Conservation (phyloP, 2,329 filamentous ascomycete genomes). For the Clarireedia monteithiana region DNA sequence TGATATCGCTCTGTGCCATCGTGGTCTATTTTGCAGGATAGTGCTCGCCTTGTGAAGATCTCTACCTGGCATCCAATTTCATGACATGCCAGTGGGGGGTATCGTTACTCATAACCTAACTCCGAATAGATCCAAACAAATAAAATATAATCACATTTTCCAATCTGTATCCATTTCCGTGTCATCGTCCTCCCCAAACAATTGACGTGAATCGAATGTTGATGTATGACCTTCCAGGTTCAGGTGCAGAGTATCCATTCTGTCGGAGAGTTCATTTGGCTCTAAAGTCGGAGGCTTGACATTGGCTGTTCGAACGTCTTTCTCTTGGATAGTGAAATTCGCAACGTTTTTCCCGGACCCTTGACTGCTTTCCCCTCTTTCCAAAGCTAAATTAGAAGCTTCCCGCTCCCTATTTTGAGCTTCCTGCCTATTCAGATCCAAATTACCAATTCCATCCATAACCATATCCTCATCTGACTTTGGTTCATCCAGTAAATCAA, state of each 20-base stretch:
- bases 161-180: slow-evolving; percentile 22
- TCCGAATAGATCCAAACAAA: slow-evolving; percentile 10
- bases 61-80: not conserved
- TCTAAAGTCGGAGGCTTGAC: slow-evolving; percentile 34
- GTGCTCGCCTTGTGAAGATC: no score
- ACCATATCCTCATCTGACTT: slow-evolving; percentile 34
- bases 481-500: slow-evolving; percentile 62
- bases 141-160: slow-evolving; percentile 17
- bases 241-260: slow-evolving; percentile 26
- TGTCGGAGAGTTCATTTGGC: slow-evolving; percentile 27
- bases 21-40: no score
- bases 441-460: slow-evolving; percentile 26
- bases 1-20: no score
- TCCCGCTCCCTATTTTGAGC: slow-evolving; percentile 31
- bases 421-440: slow-evolving; percentile 39
- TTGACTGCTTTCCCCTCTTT: slow-evolving; percentile 35
- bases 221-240: slow-evolving; percentile 26
- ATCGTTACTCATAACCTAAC: slow-evolving; percentile 12
- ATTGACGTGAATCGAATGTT: slow-evolving; percentile 18
- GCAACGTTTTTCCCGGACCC: slow-evolving; percentile 28
- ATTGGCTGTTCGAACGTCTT: slow-evolving; percentile 32
- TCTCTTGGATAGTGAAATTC: slow-evolving; percentile 45
- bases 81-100: slow-evolving; percentile 9
- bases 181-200: slow-evolving; percentile 9
- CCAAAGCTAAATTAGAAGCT: slow-evolving; percentile 40